Base-by-base conservation (phyloP, 805 yeast species). In the Maudiozyma bulderi region DNA sequence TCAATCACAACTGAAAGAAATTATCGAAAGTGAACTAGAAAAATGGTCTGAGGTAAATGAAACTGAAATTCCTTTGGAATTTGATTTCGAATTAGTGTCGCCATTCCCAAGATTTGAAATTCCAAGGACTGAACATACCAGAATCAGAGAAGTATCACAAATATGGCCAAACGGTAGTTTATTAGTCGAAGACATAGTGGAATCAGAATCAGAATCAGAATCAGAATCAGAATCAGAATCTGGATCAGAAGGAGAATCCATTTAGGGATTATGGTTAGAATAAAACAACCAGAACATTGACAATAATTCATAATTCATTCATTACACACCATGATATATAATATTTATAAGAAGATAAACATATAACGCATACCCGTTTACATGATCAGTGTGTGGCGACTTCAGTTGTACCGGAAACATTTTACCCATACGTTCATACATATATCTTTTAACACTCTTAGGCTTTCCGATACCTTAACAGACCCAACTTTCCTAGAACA, bases 151-250 rank as follows among this genome's bases (percentile, higher is more conserved):
- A 33, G 72, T 71, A 37, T 56, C 66, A 1, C 68, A 74, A 37
- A 59, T 84, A n/a, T 81, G 77, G 76, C 93, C 93, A n/a, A 82
- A 74, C 56, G 89, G 89, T 1, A 82, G 77, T 53, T 55, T 84
- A 29, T 64, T 83, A 46, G 75, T 81, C 4, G 85, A 81, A 55
- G 66, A 61, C 3, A 51, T 65, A 5, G 56, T 61, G 14, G 68
- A 57, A 8, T 48, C 50, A 1, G 54, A 49, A 11, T 47, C 49
- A 2, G 55, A 46, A 20, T 20, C 26, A 3, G 26, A 4, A 20
- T 20, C 26, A 3, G 26, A 20, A 20, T 48, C 50, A 1, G 54
- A 49, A 11, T 47, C 49, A 2, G 55, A 46, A 20, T 20, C 26
- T 20, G 26, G 26, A 20, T 20, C 26, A 3, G 26, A 20, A 20